Base-by-base conservation (phyloP, 2,329 filamentous ascomycete genomes). In the Curvularia spicifera region DNA sequence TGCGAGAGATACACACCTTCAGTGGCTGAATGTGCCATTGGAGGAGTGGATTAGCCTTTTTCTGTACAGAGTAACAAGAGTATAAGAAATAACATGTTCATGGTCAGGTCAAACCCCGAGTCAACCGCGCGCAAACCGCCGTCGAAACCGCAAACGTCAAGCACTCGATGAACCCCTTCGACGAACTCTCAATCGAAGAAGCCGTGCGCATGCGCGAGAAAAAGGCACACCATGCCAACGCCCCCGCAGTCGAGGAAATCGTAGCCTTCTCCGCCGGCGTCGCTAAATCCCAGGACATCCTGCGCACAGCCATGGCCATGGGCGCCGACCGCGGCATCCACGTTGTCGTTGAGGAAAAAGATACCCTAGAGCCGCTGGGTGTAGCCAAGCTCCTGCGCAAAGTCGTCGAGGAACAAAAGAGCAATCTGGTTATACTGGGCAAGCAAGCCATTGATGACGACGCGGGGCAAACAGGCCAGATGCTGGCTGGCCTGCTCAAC, bases 371-470 rank as follows among this genome's bases (percentile, higher is more conserved):
- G 82, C 95, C 95, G 22, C 83, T 99, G 56, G 85, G 86, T n/a
- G 91, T 99, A 13, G 95, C 95, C 44, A 99, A 99, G 64, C 80
- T 98, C 74, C 85, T 99, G 59, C 83, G 86, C 72, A 87, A 88
- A 70, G 88, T 93, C 0, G 94, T 91, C 15, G 86, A 92, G 76
- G 85, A 89, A 76, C 90, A 99, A 80, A 89, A 91, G 75, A 89
- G 89, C 78, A 97, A 99, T 81, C 80, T 99, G 56, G 92, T 99
- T 22, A 88, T 99, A 64, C 82, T 98, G 65, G 95, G 95, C 70
- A 99, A 99, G 84, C 95, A 99, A 86, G 93, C 91, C 75, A 99
- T 99, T 78, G 95, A 99, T 79, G 94, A 96, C 74, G 95, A 99
- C 78, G 89, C 93, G 56, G 89, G 87, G 60, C 95, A 99, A 87